Base-by-base conservation (phyloP, 2,329 filamentous ascomycete genomes). In the Diaporthe sp. region DNA sequence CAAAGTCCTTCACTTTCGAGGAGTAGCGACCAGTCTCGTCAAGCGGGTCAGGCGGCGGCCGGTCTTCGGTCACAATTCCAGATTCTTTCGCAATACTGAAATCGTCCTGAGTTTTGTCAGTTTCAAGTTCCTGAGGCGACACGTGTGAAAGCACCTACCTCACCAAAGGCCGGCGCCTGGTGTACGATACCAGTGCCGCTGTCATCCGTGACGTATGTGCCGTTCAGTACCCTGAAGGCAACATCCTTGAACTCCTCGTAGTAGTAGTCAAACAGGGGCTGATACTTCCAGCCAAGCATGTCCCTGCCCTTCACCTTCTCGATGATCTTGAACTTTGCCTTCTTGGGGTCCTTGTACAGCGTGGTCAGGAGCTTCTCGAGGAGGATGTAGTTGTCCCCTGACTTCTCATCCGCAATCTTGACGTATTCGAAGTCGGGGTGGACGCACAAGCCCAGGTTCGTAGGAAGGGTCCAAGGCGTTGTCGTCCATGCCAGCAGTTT, bases 111-210 rank as follows among this genome's bases (percentile, higher is more conserved):
- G 25, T 22, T 37, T 30, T 37, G 44, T 68, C 22, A 68, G 63
- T 32, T 27, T 22, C 63, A 30, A 10, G n/a, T 17, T 22, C 32
- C 22, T 39, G 47, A n/a, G 15, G 35, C 32, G 63, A 13, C 47
- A 19, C 98, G 96, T 84, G 13, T 19, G 30, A 27, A 19, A 22
- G 30, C n/a, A 39, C 63, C 30, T 68, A 68, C 63, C 63, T 98
- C 94, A 89, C 96, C 96, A 81, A 96, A 98, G 1, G 95, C 95
- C 3, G 96, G 96, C 6, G 96, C 90, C 83, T 98, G 95, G 83
- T 98, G 96, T 58, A 98, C 96, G 76, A 98, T 93, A 80, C 96
- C 96, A 44, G 95, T 94, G 91, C 96, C 96, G 80, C 94, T 95
- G 75, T 97, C 95, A 39, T 93, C 92, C 35, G 94, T 97, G 73